Percentiles rank a stretch among this genome's conserved stretches.
phyloP scores from a whole-genome alignment of 495 filamentous ascomycete genomes.

The Neurospora africana region DNA sequence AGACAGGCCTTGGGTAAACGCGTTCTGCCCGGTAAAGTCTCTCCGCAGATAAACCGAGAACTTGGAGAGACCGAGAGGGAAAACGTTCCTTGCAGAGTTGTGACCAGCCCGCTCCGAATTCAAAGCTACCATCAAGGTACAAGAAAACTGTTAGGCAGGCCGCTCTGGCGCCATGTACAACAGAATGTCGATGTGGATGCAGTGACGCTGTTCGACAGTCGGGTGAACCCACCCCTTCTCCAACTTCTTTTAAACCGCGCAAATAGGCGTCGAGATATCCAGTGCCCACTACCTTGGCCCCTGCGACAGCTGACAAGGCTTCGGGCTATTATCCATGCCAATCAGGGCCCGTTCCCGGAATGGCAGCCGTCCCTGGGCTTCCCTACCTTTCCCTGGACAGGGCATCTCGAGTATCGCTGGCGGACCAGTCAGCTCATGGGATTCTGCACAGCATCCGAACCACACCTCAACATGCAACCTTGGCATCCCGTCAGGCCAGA shows the following conservation, averaged over 20 bases:
- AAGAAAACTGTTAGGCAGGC: background rate
- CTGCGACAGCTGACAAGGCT: constrained; percentile 1
- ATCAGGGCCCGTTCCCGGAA: constrained; percentile 9
- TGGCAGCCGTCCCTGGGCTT: constrained; percentile 6
- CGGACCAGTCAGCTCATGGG: constrained; percentile 5
- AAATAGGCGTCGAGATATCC: constrained; percentile 15
- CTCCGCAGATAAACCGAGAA: background rate
- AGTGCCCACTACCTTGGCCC: constrained; percentile 13
- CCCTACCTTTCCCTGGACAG: constrained; percentile 1
- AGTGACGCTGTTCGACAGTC: constrained; percentile 7
- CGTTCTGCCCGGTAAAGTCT: background rate
- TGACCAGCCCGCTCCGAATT: background rate
- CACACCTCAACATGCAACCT: constrained; percentile 9
- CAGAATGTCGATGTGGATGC: background rate
- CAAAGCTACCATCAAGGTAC: background rate
- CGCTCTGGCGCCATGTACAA: background rate
- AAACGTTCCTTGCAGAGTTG: background rate
- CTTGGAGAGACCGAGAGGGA: background rate
- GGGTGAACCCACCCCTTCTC: constrained; percentile 14
- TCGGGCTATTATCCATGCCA: constrained; percentile 18
- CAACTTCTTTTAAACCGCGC: constrained; percentile 20
- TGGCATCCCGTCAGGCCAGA: constrained; percentile 5
- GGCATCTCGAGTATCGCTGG: constrained; percentile 8
- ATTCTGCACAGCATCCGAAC: constrained; percentile 9
- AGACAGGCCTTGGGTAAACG: background rate